phyloP scores from a whole-genome alignment of 306 rosid genomes.

The Chamaecrista fasciculata region DNA sequence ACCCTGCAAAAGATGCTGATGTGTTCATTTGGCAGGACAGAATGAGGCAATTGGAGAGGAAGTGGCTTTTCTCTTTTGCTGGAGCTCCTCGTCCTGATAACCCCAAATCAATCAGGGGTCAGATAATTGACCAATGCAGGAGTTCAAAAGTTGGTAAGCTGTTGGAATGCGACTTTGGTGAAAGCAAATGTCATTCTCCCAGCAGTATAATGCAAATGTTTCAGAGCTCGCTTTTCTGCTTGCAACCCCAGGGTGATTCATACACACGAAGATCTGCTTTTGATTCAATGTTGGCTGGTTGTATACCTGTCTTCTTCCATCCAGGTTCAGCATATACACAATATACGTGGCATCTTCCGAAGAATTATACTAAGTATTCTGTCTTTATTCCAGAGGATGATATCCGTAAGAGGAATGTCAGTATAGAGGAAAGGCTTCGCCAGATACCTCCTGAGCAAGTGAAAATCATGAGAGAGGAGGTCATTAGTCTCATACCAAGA shows the following conservation, averaged over 20 bases:
- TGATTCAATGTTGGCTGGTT: constrained; percentile 96
- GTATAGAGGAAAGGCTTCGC: constrained; percentile 76
- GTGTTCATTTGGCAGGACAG: constrained; percentile 64
- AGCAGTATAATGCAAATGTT: constrained; percentile 98
- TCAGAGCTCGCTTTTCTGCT: constrained; percentile 89
- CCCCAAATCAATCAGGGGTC: constrained; percentile 82
- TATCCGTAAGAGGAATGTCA: constrained; percentile 67
- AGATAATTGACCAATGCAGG: constrained; percentile 81
- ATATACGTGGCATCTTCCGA: constrained; percentile 98
- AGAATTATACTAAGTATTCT: constrained; percentile 69
- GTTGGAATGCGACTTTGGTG: constrained; percentile 96
- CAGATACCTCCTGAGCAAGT: constrained; percentile 70
- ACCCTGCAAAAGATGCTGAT: constrained; percentile 90
- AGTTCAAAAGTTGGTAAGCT: constrained; percentile 73
- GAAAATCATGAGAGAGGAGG: constrained; percentile 88
- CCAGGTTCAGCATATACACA: constrained; percentile 97
- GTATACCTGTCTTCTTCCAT: constrained; percentile 97
- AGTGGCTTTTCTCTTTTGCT: constrained; percentile 89
- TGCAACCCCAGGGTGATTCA: constrained; percentile 98
- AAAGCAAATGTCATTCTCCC: constrained; percentile 96
- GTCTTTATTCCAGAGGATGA: constrained; percentile 92
- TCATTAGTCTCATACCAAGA: constrained; percentile 79
- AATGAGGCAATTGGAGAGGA: constrained; percentile 52
- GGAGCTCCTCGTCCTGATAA: constrained; percentile 96
- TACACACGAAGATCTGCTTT: constrained; percentile 95